Percentiles rank a stretch among this genome's conserved stretches.
phyloP scores from a whole-genome alignment of 164 flowering plant species.

The Magnolia changhungtana region DNA sequence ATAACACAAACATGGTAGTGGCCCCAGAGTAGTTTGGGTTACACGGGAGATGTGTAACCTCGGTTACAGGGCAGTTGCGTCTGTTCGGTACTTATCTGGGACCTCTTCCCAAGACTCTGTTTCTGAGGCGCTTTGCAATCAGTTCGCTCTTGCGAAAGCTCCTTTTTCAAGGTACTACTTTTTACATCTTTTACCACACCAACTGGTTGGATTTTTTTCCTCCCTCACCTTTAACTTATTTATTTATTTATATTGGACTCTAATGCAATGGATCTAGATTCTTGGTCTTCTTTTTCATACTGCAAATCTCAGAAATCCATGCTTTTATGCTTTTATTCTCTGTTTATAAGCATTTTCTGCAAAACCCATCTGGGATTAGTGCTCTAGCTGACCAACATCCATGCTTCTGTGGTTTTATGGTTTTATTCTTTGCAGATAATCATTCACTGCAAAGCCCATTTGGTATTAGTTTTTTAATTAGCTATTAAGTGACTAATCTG shows the following conservation, averaged over 20 bases:
- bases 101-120: not conserved
- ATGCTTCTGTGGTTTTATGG: not conserved
- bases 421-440: slow-evolving; percentile 1
- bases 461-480: not conserved
- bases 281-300: not conserved
- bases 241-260: not conserved
- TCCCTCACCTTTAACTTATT: not conserved
- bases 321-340: not conserved
- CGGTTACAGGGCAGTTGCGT: too few relatives aligned
- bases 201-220: not conserved
- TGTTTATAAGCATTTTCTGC: not conserved
- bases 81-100: not conserved
- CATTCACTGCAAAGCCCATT: slow-evolving; percentile 9
- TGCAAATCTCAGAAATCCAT: not conserved
- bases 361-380: slow-evolving; percentile 2
- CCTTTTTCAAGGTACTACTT: slow-evolving; percentile 2
- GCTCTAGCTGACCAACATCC: not conserved
- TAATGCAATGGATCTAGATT: not conserved
- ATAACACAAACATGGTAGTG: too few relatives aligned
- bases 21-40: too few relatives aligned
- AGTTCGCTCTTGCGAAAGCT: not conserved
- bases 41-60: too few relatives aligned
- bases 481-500: not conserved
- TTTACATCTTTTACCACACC: not conserved
- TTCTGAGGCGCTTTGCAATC: not conserved